Evolutionary conservation across 352 stramenopile genomes (phyloP), one percentile per base, ranked within the genome.

Genomic region (Thalassiosira delicatula): DNA sequence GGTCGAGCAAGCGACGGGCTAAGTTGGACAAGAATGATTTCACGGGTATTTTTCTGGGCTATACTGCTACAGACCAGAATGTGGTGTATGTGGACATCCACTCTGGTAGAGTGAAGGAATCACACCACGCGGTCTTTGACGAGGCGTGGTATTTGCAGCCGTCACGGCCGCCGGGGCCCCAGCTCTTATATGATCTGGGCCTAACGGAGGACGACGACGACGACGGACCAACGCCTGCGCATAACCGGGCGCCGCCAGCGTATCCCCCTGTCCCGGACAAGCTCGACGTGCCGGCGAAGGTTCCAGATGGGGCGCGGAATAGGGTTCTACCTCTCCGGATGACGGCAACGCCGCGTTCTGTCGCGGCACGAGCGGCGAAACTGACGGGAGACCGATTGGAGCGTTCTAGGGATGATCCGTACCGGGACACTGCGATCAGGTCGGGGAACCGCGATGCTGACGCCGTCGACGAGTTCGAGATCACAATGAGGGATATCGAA

Each of bases 21-120:
- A 81, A 79, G 7, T 23, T 84, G 8, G 71, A 86, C 29, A 30
- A 25, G 14, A 30, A 83, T 66, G 27, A 69, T 7, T 84, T 83
- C n/a, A 51, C 63, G 9, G 84, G 80, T 27, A 76, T 88, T 25
- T 90, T 90, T 59, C 23, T 88, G 17, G 80, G 79, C 0, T 88
- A 88, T 57, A 78, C 61, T 21, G 68, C 69, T 1, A 84, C 76
- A 9, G 59, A 74, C 35, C 3, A 65, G 8, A 83, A 83, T 25
- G 69, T 83, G n/a, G 1, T 27, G 0, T 83, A 77, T 37, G 63
- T 83, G 1, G 75, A 73, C 33, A 19, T 83, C 0, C 21, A 72
- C 11, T 68, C 54, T 40, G 59, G 67, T 0, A 1, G 42, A 1
- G 69, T 75, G 0, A 78, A 79, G 35, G 54, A 49, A 21, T 74